Evolutionary conservation across 2,329 filamentous ascomycete species (phyloP), one percentile per base, ranked within the genome.

Genomic region (Hymenoscyphus salicellus): DNA sequence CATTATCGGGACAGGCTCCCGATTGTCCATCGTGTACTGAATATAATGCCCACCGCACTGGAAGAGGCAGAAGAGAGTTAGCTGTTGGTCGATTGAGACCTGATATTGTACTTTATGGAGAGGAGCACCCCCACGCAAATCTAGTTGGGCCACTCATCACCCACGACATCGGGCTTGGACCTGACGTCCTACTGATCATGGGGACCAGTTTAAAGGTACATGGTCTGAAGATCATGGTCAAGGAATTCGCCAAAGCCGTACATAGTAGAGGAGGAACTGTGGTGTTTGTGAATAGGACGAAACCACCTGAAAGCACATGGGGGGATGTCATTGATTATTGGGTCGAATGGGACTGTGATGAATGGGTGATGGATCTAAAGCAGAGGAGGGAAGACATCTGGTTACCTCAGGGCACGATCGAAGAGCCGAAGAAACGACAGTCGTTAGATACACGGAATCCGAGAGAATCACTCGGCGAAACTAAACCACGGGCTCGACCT

Each of bases 341-440:
- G 85, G 82, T 92, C 0, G 82, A 89, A 67, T 90, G 88, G 88
- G 89, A 91, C 71, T 91, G 89, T 65, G 89, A 92, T 69, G 85
- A 85, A 3, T 92, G 89, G 89, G 88, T 91, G 0, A 76, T 81
- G 10, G 86, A 90, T 71, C 74, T 91, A 58, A 74, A 72, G 56
- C 61, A 69, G 32, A 70, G 74, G 46, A 66, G 72, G 60, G 64
- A 58, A 26, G 74, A 76, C 63, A 71, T 76, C 20, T 76, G 73
- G 74, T 57, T 71, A 20, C 71, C 73, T 41, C 71, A 71, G 62
- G 72, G 72, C 23, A 62, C 60, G 23, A 38, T 64, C 3, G 57
- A 68, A 20, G 65, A 65, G 17, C 64, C 55, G 6, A 65, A 69
- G 33, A 61, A 46, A 52, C 72, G 64, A 65, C 64, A 67, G 10